Evolutionary conservation across 169 alveolate genomes (phyloP), one percentile per base, ranked within the genome.

Genomic region (Plasmodium billcollinsi): DNA sequence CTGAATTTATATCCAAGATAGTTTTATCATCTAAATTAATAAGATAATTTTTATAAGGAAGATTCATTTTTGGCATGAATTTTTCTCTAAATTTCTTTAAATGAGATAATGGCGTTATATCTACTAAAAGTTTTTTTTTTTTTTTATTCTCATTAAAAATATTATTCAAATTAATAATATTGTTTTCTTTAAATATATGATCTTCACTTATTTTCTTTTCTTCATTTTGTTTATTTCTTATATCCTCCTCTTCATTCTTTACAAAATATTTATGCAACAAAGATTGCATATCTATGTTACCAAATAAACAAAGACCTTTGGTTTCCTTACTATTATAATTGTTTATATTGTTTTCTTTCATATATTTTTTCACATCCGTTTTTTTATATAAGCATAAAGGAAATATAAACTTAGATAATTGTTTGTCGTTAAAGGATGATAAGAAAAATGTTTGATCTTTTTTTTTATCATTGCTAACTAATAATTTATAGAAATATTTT

Each of bases 371-470:
- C 14, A 83, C 43, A 29, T 54, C 50, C 2, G 52, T 70, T 63
- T 83, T 83, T n/a, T 26, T 45, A 18, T 58, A 45, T 11, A 83
- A 11, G 20, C 85, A 33, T 39, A 83, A 26, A 1, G 91, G 91
- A 29, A 83, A 83, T 20, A 83, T n/a, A 43, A 83, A 83, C 33
- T 52, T 83, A 5, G 91, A 83, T 26, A 83, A 12, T 24, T 83
- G 86, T 15, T 58, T 70, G 12, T 83, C 74, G 1, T 80, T 33
- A 15, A 83, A 69, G 33, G 91, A 83, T 1, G 91, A 83, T 24
- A 83, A 43, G 43, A 83, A 83, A 45, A 83, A 83, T 0, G 91
- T 83, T 45, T 83, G 91, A 24, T 83, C 91, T 58, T 83, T 83
- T 72, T 45, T 83, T 26, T 21, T 49, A 69, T 83, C 91, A 15